Percentiles rank a stretch among this genome's conserved stretches.
Conservation (phyloP, 140 eudicot genomes). For the Erigeron philadelphicus region DNA sequence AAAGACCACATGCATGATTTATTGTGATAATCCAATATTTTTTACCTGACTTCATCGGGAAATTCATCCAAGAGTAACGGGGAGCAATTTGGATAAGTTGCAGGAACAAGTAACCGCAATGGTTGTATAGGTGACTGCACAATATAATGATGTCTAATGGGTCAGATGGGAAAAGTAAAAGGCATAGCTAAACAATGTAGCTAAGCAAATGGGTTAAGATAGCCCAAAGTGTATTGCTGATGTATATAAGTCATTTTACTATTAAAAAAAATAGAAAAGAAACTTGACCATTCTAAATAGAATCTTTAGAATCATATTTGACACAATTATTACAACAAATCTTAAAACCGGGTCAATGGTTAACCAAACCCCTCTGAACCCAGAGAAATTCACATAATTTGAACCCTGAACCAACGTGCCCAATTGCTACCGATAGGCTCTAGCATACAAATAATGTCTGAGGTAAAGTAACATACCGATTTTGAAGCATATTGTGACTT, state of each 20-base stretch:
- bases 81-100: conserved; percentile 46
- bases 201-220: no score
- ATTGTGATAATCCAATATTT: neutral
- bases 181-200: no score
- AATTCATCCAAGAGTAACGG: conserved; percentile 34
- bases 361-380: no score
- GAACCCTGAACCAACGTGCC: neutral
- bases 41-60: conserved; percentile 35
- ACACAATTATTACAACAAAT: neutral
- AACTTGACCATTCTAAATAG: neutral
- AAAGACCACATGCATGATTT: no score
- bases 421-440: neutral
- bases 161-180: neutral
- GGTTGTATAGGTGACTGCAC: conserved; percentile 38
- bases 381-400: no score
- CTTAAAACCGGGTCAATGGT: neutral
- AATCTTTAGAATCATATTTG: neutral
- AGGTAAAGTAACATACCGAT: conserved; percentile 21
- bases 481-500: conserved; percentile 23
- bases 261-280: neutral
- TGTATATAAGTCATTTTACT: no score
- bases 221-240: no score
- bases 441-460: neutral
- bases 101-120: conserved; percentile 39
- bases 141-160: conserved; percentile 5